These are phyloP conservation scores for Alternaria brassicicola DNA, from an alignment of 2,329 filamentous ascomycete species.

Conservation along the genomic window DNA sequence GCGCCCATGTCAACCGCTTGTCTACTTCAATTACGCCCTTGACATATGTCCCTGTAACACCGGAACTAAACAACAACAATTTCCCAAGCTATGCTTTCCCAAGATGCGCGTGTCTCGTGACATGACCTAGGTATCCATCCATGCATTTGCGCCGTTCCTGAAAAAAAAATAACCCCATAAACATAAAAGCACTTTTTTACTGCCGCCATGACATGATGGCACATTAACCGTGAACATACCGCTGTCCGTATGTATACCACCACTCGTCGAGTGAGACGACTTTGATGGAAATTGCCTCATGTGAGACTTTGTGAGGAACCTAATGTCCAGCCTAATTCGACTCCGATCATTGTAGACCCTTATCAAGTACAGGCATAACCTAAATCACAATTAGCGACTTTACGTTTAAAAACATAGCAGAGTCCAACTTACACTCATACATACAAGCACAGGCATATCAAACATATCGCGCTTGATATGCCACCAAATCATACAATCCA, in stretches of 20 bases:
- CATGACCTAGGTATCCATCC: background rate
- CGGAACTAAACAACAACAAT: background rate
- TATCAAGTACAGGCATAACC: slow-evolving; percentile 43
- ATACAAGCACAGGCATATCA: slow-evolving; percentile 97
- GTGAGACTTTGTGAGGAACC: background rate
- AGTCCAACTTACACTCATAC: slow-evolving; percentile 83
- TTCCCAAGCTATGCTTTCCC: background rate
- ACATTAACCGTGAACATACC: background rate
- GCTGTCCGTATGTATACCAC: background rate
- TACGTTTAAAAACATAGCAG: background rate
- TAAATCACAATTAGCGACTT: slow-evolving; percentile 17
- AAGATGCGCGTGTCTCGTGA: background rate
- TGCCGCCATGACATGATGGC: background rate
- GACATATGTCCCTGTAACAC: background rate
- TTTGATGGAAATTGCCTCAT: background rate
- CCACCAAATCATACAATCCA: slow-evolving; percentile 96
- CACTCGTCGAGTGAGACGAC: background rate
- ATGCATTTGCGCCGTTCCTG: background rate
- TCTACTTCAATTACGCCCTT: background rate
- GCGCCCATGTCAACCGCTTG: background rate
- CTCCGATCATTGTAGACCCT: slow-evolving; percentile 23
- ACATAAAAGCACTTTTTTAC: slow-evolving; percentile 9
- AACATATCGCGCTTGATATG: slow-evolving; percentile 96
- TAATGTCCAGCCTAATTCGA: background rate
- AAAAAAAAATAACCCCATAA: background rate